phyloP scores from a whole-genome alignment of 176 grass and related monocot species.

The Microstegium vimineum region DNA sequence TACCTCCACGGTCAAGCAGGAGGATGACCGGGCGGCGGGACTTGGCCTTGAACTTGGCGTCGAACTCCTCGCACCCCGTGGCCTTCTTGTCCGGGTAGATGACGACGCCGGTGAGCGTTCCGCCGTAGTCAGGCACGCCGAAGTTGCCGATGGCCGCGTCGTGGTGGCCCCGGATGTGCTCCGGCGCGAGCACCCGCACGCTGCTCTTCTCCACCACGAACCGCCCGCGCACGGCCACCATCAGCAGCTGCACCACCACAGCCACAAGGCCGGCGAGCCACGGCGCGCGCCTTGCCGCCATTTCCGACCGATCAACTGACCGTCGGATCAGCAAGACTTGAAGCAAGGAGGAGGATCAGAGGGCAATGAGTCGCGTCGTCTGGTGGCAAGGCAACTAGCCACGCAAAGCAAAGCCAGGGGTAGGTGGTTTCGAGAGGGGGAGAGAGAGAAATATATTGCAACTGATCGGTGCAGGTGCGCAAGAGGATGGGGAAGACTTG shows the following conservation, averaged over 20 bases:
- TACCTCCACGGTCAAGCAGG: slow-evolving; percentile 91
- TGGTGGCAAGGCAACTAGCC: slow-evolving; percentile 17
- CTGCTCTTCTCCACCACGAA: slow-evolving; percentile 97
- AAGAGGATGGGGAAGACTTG: background rate
- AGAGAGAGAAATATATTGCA: background rate
- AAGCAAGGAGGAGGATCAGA: background rate
- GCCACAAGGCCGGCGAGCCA: background rate
- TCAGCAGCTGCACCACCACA: background rate
- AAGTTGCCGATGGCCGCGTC: slow-evolving; percentile 93
- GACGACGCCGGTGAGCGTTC: slow-evolving; percentile 75
- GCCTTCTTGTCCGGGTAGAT: slow-evolving; percentile 72
- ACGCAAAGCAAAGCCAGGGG: background rate
- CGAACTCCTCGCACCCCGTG: slow-evolving; percentile 60
- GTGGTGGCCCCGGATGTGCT: slow-evolving; percentile 73
- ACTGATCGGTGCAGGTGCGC: background rate
- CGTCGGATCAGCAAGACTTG: background rate
- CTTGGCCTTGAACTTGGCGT: slow-evolving; percentile 59
- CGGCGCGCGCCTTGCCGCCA: background rate
- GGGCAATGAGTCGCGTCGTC: background rate
- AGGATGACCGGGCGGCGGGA: slow-evolving; percentile 74
- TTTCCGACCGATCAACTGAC: background rate
- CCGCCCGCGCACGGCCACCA: slow-evolving; percentile 9
- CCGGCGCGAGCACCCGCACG: slow-evolving; percentile 70
- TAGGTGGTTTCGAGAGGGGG: background rate
- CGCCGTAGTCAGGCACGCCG: slow-evolving; percentile 89